Conservation (phyloP, 768 basidiomycete species). For the Termitomyces bulborhizus region DNA sequence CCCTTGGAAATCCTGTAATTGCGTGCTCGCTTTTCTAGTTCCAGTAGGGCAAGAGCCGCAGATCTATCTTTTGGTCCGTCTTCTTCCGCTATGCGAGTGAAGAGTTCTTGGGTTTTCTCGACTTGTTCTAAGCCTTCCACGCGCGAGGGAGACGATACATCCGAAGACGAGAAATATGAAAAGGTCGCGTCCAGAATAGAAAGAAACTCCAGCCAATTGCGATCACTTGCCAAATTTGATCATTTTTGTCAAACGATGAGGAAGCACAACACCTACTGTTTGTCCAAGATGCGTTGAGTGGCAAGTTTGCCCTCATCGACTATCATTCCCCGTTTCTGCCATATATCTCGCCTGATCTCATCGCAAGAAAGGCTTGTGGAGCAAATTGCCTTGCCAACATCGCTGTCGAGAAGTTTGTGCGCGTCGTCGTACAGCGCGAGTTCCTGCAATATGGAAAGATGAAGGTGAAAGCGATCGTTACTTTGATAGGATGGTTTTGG, state of each 20-base stretch:
- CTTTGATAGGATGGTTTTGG: conserved; percentile 56
- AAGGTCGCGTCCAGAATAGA: conserved; percentile 69
- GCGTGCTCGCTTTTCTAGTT: conserved; percentile 60
- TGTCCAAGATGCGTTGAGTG: conserved; percentile 49
- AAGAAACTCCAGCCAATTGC: conserved; percentile 84
- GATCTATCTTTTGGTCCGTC: conserved; percentile 75
- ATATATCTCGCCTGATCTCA: conserved; percentile 69
- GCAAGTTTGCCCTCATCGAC: conserved; percentile 61
- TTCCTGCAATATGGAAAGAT: conserved; percentile 66
- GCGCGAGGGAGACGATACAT: conserved; percentile 21
- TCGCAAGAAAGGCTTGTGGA: conserved; percentile 67
- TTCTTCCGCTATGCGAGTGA: conserved; percentile 49
- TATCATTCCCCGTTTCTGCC: conserved; percentile 46
- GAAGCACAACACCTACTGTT: conserved; percentile 40
- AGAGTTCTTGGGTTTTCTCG: conserved; percentile 40
- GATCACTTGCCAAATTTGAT: conserved; percentile 42
- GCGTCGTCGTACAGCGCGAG: conserved; percentile 68
- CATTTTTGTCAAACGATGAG: background rate
- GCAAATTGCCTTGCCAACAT: conserved; percentile 62
- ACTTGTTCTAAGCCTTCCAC: conserved; percentile 31
- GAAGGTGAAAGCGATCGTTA: conserved; percentile 75
- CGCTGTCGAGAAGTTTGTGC: conserved; percentile 58
- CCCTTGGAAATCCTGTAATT: conserved; percentile 43
- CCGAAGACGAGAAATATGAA: conserved; percentile 21
- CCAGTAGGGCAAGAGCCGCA: conserved; percentile 65